These are phyloP conservation scores for Allomyces macrogynus DNA, from an alignment of 192 early-diverging fungal species.

Conservation along the genomic window DNA sequence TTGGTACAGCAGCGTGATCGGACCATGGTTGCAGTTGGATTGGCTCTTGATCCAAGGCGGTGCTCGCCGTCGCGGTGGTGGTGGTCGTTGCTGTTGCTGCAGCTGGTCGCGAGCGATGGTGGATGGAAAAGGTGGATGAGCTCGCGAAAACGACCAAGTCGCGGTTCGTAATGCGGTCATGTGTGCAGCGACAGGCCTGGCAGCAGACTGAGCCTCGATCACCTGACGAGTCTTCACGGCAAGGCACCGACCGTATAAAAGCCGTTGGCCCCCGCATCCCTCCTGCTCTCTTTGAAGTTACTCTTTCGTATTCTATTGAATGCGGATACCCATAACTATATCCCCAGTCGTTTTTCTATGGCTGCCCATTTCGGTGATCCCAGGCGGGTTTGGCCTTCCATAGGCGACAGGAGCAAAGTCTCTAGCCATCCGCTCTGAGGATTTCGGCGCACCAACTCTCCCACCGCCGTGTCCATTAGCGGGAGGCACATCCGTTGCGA, in stretches of 20 bases:
- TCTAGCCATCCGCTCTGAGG: neutral
- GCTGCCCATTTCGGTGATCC: neutral
- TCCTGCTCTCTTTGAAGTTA: neutral
- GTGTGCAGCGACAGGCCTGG: neutral
- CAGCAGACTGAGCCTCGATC: neutral
- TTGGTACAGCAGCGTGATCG: neutral
- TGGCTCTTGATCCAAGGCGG: too few species aligned
- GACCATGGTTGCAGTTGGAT: neutral
- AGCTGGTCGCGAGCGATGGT: neutral
- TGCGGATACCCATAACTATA: neutral
- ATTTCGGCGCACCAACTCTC: neutral
- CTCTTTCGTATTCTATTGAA: neutral
- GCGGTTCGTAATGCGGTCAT: neutral
- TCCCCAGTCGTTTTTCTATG: neutral
- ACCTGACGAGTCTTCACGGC: neutral
- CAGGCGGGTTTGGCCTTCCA: neutral
- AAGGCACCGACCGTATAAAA: too few species aligned
- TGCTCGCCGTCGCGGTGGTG: too few species aligned
- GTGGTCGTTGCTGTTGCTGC: too few species aligned
- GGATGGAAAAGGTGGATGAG: neutral
- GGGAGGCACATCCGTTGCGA: neutral
- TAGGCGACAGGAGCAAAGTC: neutral
- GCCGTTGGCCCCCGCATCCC: neutral
- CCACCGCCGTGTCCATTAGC: neutral
- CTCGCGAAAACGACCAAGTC: neutral